phyloP scores from a whole-genome alignment of 208 protist genomes.

The Phytomonas sp. region DNA sequence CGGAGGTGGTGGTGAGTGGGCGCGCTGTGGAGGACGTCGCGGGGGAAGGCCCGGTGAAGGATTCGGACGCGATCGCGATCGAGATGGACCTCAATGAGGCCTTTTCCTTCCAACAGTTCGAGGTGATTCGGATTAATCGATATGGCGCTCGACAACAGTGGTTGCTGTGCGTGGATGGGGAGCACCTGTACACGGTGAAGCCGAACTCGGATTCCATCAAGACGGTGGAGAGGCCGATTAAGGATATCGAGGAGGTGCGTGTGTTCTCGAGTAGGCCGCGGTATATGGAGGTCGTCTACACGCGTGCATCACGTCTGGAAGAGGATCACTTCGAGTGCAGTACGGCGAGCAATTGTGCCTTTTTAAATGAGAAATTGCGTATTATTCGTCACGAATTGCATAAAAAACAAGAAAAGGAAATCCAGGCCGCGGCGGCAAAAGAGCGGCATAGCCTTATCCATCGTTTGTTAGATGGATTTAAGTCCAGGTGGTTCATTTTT shows the following conservation, averaged over 20 bases:
- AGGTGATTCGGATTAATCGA: conserved; percentile 72
- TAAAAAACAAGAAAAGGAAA: conserved; percentile 50
- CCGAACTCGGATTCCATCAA: conserved; percentile 44
- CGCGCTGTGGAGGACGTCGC: conserved; percentile 52
- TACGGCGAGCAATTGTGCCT: conserved; percentile 71
- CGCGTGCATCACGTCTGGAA: conserved; percentile 52
- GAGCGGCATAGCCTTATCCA: conserved; percentile 23
- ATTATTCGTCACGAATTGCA: conserved; percentile 62
- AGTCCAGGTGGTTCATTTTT: conserved; percentile 21
- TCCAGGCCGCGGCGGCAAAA: conserved; percentile 13
- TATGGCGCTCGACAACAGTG: conserved; percentile 77
- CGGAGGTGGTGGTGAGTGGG: conserved; percentile 67
- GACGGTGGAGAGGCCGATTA: conserved; percentile 56
- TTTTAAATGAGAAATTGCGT: conserved; percentile 80
- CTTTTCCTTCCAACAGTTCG: conserved; percentile 74
- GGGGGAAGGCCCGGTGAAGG: conserved; percentile 23
- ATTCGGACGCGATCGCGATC: conserved; percentile 43
- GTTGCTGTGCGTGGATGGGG: conserved; percentile 70
- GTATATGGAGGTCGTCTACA: conserved; percentile 81
- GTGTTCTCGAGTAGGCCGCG: conserved; percentile 57
- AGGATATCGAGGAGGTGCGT: conserved; percentile 69
- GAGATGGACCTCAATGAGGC: conserved; percentile 74
- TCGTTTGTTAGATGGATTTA: conserved; percentile 22
- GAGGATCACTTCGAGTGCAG: conserved; percentile 77
- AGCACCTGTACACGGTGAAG: conserved; percentile 75